Base-by-base conservation (phyloP, 2,329 filamentous ascomycete genomes). In the Apiospora kogelbergensis region DNA sequence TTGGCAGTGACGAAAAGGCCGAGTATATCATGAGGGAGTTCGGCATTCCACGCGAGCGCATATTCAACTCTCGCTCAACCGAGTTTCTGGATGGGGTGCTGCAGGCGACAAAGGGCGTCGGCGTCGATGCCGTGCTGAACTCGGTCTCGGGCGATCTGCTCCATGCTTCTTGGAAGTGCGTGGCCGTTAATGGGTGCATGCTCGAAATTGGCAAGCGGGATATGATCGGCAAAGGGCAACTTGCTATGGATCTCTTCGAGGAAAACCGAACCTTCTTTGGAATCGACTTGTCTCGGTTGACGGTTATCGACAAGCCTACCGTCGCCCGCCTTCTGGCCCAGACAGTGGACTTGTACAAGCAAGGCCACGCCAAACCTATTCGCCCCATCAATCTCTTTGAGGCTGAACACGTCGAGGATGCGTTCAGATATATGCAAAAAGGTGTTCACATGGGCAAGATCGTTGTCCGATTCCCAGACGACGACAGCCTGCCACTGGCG, bases 41-140 rank as follows among this genome's bases (percentile, higher is more conserved):
- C 15, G 69, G 67, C 4, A 44, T 72, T 6, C 15, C 17, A 1
- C 7, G 40, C 1, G 33, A 33, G 1, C 65, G 60, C 22, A 71
- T 72, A 6, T 70, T 71, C 53, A 67, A 26, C 41, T 70, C 68
- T 5, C 70, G 70, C 17, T 44, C 68, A 15, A 6, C 26, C 1
- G 65, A 63, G 3, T 71, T 72, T 48, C 33, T 68, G 17, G 10
- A 30, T 1, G 69, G 33, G 1, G 41, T 71, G 20, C 57, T 53
- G 22, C 22, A 45, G 11, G 5, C 40, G 40, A 41, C 40, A 10
- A 41, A 20, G 3, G 42, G 42, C 17, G 3, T 6, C 6, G 42
- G 42, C 17, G 42, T 45, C 7, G 42, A 45, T n/a, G 42, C 9
- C 2, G 42, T 45, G 17, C 42, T 45, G 17, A 45, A 45, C 42